Evolutionary conservation across 2,329 filamentous ascomycete species (phyloP).

Genomic region (Zymoseptoria pseudotritici): DNA sequence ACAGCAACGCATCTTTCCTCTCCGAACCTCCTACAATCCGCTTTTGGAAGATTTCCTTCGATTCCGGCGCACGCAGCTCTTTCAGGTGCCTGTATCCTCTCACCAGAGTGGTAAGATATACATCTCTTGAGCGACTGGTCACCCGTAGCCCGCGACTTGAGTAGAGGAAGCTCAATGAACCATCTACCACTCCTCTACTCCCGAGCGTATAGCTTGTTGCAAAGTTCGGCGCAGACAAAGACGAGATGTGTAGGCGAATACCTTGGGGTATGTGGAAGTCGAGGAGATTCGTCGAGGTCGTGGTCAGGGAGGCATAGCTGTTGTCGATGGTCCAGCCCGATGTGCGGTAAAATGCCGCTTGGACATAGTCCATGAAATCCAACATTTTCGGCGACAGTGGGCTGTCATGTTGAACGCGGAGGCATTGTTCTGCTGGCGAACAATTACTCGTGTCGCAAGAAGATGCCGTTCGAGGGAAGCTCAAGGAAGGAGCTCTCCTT

Average conservation of each 20-base stretch:
- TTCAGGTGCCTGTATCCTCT: slow-evolving; percentile 74
- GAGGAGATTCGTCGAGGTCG: slow-evolving; percentile 75
- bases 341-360: slow-evolving; percentile 78
- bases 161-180: slow-evolving; percentile 95
- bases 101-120: slow-evolving; percentile 70
- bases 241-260: slow-evolving; percentile 78
- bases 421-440: not conserved
- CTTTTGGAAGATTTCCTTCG: slow-evolving; percentile 38
- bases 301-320: slow-evolving; percentile 79
- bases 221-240: slow-evolving; percentile 85
- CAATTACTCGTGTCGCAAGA: not conserved
- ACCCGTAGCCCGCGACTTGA: slow-evolving; percentile 71
- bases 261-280: slow-evolving; percentile 83
- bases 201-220: slow-evolving; percentile 90
- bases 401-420: not conserved
- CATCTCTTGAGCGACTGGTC: slow-evolving; percentile 61
- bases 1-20: slow-evolving; percentile 57
- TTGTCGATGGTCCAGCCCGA: slow-evolving; percentile 89
- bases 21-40: slow-evolving; percentile 45
- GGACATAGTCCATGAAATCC: slow-evolving; percentile 96
- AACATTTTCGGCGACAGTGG: slow-evolving; percentile 54
- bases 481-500: not conserved
- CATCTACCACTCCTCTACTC: slow-evolving; percentile 84
- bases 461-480: not conserved
- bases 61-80: slow-evolving; percentile 51